phyloP scores from a whole-genome alignment of 805 yeast species.

The Candida broadrunensis region DNA sequence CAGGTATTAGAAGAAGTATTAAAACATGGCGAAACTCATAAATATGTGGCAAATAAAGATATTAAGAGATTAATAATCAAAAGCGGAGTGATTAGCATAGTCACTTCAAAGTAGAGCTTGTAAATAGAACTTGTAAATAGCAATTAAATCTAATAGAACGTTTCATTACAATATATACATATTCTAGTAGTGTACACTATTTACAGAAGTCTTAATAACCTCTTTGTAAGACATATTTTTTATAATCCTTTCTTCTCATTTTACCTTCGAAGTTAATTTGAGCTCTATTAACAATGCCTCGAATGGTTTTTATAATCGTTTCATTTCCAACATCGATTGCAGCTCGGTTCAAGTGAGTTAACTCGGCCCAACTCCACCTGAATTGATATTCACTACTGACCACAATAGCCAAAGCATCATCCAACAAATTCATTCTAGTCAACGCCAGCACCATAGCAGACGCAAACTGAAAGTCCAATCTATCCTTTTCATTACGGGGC shows the following conservation, averaged over 20 bases:
- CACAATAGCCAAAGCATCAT: conserved; percentile 70
- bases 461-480: conserved; percentile 68
- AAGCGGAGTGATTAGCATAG: conserved; percentile 45
- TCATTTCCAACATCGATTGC: conserved; percentile 32
- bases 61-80: conserved; percentile 58
- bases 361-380: conserved; percentile 57
- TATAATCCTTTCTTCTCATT: conserved; percentile 32
- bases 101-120: conserved; percentile 1
- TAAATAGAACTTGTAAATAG: conserved; percentile 1
- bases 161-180: background rate
- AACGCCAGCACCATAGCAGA: conserved; percentile 62
- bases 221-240: conserved; percentile 26
- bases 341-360: conserved; percentile 24
- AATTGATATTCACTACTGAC: conserved; percentile 66
- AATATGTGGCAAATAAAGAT: conserved; percentile 38
- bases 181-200: conserved; percentile 6
- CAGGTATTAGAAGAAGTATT: conserved; percentile 35
- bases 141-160: conserved; percentile 2
- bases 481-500: conserved; percentile 32
- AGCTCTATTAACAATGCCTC: conserved; percentile 33
- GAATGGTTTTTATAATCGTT: conserved; percentile 23
- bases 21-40: conserved; percentile 31
- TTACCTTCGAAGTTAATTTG: conserved; percentile 38
- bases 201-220: conserved; percentile 21
- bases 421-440: conserved; percentile 49